Evolutionary conservation across 768 basidiomycete genomes (phyloP).

Genomic region (Suillus subaureus): DNA sequence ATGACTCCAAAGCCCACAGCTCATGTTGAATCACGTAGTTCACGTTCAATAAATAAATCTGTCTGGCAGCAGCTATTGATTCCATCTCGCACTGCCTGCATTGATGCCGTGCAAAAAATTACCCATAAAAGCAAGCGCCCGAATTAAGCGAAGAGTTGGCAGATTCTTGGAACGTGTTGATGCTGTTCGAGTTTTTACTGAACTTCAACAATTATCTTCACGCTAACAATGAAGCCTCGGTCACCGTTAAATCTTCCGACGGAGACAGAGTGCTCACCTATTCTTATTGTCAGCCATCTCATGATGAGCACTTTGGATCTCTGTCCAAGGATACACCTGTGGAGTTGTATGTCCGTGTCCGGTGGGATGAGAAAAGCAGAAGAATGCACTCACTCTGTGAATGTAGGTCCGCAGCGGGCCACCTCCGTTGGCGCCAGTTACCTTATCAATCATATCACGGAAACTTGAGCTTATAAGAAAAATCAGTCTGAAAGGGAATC

Average conservation of each 20-base stretch:
- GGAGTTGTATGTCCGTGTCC: slow-evolving; percentile 13
- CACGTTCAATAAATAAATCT: not conserved
- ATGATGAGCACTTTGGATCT: slow-evolving; percentile 77
- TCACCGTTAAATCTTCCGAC: slow-evolving; percentile 1
- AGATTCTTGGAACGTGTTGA: not conserved
- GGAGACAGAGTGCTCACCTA: slow-evolving; percentile 30
- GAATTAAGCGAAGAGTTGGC: not conserved
- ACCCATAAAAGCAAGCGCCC: not conserved
- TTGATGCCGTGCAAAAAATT: not conserved
- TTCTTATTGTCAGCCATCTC: slow-evolving; percentile 83
- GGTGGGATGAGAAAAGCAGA: slow-evolving; percentile 17
- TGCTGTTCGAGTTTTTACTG: slow-evolving; percentile 9
- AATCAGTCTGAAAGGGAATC: not conserved
- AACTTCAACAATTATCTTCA: slow-evolving; percentile 34
- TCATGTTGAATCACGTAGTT: not conserved
- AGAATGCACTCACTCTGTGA: slow-evolving; percentile 58
- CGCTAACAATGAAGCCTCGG: slow-evolving; percentile 20
- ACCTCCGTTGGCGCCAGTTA: slow-evolving; percentile 56
- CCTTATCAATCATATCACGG: slow-evolving; percentile 53
- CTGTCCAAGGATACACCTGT: slow-evolving; percentile 79
- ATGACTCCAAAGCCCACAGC: not conserved
- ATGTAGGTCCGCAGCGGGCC: slow-evolving; percentile 75
- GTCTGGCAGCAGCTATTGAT: not conserved
- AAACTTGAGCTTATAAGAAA: slow-evolving; percentile 44
- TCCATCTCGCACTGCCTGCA: not conserved